A percentile compares a stretch with the other conserved stretches of the same genome.
Conservation (phyloP, 1,139 yeast species). For the Suhomyces yuchorum region DNA sequence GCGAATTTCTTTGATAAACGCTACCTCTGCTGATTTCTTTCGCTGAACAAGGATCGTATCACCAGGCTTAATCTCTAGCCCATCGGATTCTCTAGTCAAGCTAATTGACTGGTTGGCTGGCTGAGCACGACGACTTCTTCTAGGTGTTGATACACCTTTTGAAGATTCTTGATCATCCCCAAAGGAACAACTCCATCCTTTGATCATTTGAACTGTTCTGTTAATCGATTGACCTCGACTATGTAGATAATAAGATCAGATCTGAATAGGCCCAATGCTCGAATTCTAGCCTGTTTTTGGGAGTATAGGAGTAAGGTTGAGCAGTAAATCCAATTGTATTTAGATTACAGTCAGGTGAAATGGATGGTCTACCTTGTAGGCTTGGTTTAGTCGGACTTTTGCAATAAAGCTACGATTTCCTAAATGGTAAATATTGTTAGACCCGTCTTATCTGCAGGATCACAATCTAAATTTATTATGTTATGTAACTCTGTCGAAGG, state of each 20-base stretch:
- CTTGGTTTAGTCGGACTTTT: neutral
- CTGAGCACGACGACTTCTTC: slow-evolving; percentile 20
- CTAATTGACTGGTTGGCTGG: slow-evolving; percentile 17
- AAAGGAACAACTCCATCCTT: slow-evolving; percentile 37
- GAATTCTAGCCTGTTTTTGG: too few species aligned
- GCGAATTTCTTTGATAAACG: slow-evolving; percentile 41
- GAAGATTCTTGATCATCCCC: slow-evolving; percentile 20
- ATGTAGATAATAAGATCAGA: neutral
- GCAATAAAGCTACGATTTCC: neutral
- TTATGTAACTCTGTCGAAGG: neutral
- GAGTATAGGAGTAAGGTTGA: too few species aligned
- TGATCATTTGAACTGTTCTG: slow-evolving; percentile 15
- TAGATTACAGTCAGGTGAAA: too few species aligned
- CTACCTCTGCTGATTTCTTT: slow-evolving; percentile 26
- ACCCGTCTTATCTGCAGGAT: slow-evolving; percentile 3
- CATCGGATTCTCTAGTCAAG: slow-evolving; percentile 36
- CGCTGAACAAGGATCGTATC: slow-evolving; percentile 36
- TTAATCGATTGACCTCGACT: neutral
- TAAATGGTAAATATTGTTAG: neutral
- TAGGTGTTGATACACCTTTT: slow-evolving; percentile 3
- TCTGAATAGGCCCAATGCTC: too few species aligned
- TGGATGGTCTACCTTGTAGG: too few species aligned
- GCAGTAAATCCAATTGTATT: neutral
- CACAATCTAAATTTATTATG: neutral
- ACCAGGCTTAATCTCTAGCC: slow-evolving; percentile 41